Percentiles rank a stretch among this genome's conserved stretches.
These are phyloP conservation scores for Elsinoe batatas DNA, from an alignment of 2,329 filamentous ascomycete species.

Conservation along the genomic window DNA sequence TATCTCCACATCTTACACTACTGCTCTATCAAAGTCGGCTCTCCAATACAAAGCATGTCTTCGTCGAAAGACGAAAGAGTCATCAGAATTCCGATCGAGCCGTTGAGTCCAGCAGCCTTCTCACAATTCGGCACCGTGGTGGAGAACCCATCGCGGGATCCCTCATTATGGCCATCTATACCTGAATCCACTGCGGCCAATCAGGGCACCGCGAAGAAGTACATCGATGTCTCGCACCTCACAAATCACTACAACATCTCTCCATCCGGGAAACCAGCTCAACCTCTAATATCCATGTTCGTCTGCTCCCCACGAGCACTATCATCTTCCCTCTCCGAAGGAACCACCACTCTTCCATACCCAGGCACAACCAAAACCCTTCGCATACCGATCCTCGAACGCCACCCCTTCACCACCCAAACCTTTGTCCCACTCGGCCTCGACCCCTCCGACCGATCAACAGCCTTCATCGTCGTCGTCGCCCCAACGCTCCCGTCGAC, in stretches of 20 bases:
- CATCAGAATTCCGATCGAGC: slow-evolving; percentile 46
- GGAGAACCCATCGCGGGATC: slow-evolving; percentile 50
- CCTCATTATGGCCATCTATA: slow-evolving; percentile 18
- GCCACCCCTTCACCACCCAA: slow-evolving; percentile 90
- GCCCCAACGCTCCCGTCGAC: slow-evolving; percentile 59
- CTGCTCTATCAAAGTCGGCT: neutral
- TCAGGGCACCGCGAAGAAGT: slow-evolving; percentile 54
- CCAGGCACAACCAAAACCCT: slow-evolving; percentile 12
- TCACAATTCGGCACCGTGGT: slow-evolving; percentile 75
- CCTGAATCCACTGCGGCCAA: slow-evolving; percentile 5
- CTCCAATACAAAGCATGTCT: neutral
- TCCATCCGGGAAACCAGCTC: slow-evolving; percentile 47
- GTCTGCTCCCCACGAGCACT: slow-evolving; percentile 62
- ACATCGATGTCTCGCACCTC: slow-evolving; percentile 66
- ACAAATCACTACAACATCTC: slow-evolving; percentile 60
- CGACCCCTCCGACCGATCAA: slow-evolving; percentile 34
- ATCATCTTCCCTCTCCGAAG: slow-evolving; percentile 15
- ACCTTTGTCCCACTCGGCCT: slow-evolving; percentile 74
- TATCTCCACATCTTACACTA: neutral
- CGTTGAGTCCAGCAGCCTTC: slow-evolving; percentile 62
- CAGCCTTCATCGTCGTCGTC: slow-evolving; percentile 73
- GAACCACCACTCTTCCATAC: slow-evolving; percentile 11
- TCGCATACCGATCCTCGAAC: slow-evolving; percentile 21
- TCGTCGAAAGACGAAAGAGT: neutral
- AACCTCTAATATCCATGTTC: slow-evolving; percentile 77